Evolutionary conservation across 2,329 filamentous ascomycete genomes (phyloP).

Genomic region (Fusarium metavorans): DNA sequence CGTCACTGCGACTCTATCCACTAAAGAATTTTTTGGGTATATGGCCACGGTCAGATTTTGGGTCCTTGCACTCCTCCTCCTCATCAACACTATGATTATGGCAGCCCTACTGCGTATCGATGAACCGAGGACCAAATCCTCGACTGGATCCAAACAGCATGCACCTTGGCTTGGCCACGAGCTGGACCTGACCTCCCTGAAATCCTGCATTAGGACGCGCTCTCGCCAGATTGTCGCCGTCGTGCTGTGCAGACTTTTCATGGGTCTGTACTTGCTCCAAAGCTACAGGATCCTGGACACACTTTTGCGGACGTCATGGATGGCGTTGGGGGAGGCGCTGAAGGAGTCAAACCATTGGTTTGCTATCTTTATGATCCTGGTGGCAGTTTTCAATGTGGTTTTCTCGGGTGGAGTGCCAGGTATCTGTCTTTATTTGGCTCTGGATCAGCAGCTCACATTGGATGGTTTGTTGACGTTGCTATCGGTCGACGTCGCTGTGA

Average conservation of each 20-base stretch:
- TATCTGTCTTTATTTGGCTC: not conserved
- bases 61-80: not conserved
- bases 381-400: not conserved
- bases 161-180: not conserved
- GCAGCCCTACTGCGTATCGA: no score
- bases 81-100: not conserved
- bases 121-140: not conserved
- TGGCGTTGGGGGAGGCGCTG: not conserved
- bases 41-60: not conserved
- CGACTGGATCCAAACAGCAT: not conserved
- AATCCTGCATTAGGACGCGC: not conserved
- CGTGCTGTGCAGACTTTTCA: not conserved
- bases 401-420: rapidly evolving
- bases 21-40: not conserved
- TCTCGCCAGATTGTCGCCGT: not conserved
- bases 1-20: not conserved
- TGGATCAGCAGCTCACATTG: not conserved
- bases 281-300: not conserved
- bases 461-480: not conserved
- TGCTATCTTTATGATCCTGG: not conserved
- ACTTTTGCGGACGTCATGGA: not conserved
- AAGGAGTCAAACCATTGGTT: not conserved
- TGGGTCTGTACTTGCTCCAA: not conserved
- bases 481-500: not conserved
- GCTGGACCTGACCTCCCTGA: not conserved